Base-by-base conservation (phyloP, 768 basidiomycete genomes). In the Kondoa malvinella region DNA sequence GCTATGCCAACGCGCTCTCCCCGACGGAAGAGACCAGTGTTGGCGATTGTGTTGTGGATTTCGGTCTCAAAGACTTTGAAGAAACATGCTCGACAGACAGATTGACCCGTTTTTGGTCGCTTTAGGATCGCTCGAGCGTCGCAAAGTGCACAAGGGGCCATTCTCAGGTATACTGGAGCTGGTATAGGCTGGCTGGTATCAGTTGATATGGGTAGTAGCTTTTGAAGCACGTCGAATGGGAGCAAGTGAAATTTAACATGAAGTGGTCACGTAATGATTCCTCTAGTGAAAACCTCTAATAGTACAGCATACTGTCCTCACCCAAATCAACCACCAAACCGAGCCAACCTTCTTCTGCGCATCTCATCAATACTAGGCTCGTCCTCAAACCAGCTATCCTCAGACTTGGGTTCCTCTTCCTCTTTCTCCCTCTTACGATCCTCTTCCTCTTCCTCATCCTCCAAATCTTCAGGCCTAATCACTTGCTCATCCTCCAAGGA, bases 1-100 rank as follows among this genome's bases (percentile, higher is more conserved):
- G 95, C 95, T 68, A 99, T 97, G 29, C 95, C 95, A 50, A 99
- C 91, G 71, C 84, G 81, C 78, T 99, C 91, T 34, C 92, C 90
- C 14, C 84, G 81, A 75, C 84, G 85, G 81, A 99, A 99, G 2
- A 99, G 80, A 66, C 80, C 80, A 70, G 14, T 89, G 73, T 88
- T 82, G 3, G 81, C 85, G 75, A 97, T 96, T 0, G 95, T 96
- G 76, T 92, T 87, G 79, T 99, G 95, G 31, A 99, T 86, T 76
- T 99, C 95, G 0, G 91, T 94, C 80, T 99, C 95, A 73, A 99
- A 99, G 56, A 96, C 92, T 72, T 85, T 85, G 80, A 90, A 99
- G 79, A 92, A 95, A 76, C 95, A 99, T 50, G 87, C 85, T 77
- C 86, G 87, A 81, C 95, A 99, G 69, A 97, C 92, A 76, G 92